Conservation (phyloP, 257 asterid genomes). For the Vinca minor region DNA sequence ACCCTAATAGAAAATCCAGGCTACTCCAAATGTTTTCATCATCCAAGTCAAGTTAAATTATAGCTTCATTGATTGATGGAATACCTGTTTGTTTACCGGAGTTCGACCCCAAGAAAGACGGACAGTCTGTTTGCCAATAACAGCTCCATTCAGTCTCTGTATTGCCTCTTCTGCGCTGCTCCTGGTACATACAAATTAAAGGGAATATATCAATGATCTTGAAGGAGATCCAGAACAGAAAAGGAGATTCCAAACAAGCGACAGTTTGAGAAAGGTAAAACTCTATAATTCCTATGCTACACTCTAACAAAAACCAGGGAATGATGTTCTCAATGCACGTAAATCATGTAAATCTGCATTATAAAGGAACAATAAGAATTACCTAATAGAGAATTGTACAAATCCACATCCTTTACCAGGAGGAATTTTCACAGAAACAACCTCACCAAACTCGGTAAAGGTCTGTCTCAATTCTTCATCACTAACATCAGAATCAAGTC, state of each 20-base stretch:
- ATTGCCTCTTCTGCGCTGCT: conserved; percentile 72
- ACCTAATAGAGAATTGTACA: conserved; percentile 79
- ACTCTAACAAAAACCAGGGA: not conserved
- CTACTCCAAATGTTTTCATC: not conserved
- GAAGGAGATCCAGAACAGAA: not conserved
- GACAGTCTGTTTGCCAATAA: conserved; percentile 69
- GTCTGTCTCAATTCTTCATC: conserved; percentile 80
- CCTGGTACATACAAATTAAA: conserved; percentile 30
- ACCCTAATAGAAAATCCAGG: no score
- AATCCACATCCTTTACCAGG: conserved; percentile 97
- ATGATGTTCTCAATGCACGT: not conserved
- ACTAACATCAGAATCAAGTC: conserved; percentile 80
- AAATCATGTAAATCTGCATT: not conserved
- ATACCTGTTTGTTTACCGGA: conserved; percentile 66
- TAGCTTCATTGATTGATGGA: not conserved
- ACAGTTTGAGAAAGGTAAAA: not conserved
- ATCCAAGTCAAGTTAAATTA: not conserved
- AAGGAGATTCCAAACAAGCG: not conserved
- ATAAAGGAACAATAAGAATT: conserved; percentile 8
- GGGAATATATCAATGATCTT: not conserved
- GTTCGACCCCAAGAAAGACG: conserved; percentile 87
- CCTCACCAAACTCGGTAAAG: conserved; percentile 76
- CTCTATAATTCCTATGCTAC: not conserved
- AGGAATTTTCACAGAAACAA: conserved; percentile 82
- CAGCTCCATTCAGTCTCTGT: conserved; percentile 59